Evolutionary conservation across 768 basidiomycete species (phyloP), one percentile per base, ranked within the genome.

Genomic region (Phanerochaete carnosa): DNA sequence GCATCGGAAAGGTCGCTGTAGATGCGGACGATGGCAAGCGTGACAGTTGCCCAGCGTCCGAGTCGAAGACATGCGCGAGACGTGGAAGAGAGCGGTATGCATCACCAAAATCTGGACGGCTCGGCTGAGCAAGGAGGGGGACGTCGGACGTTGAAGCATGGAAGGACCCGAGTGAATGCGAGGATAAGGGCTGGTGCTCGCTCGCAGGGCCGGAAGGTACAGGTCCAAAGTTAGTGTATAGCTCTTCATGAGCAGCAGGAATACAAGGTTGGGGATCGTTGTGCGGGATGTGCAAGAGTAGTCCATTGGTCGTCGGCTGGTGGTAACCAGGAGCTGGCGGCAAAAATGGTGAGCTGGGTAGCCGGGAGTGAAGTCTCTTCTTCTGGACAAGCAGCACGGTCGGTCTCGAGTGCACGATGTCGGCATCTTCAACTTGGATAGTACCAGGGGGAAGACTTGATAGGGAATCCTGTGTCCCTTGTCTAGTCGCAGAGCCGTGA

Each of bases 391-490:
- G 64, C 1, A 64, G 49, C 1, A 70, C 63, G 1, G 66, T 65
- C 3, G 68, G 69, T 30, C 15, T 51, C 8, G 60, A 25, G 25
- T 45, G 43, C 0, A 33, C 49, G 13, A 57, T 62, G 32, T 67
- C 67, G 11, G 54, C 61, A 49, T 66, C 67, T 49, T 70, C 67
- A 28, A 68, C 68, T 30, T 69, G 68, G 33, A 68, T 59, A 12
- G 62, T 65, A n/a, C n/a, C 19, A 64, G 54, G 30, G 5, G 60
- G 58, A 43, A 56, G 52, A 60, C 45, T 63, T 50, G 62, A 22
- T 3, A 13, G 22, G 2, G 46, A 46, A 1, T 15, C 26, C 22
- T 22, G 23, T 16, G 32, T 26, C 25, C 45, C 26, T 23, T 30
- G 57, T 35, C 28, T 45, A 22, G 35, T 30, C 23, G 37, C 4